Conservation (phyloP, 495 filamentous ascomycete species). For the Neurospora sp. region DNA sequence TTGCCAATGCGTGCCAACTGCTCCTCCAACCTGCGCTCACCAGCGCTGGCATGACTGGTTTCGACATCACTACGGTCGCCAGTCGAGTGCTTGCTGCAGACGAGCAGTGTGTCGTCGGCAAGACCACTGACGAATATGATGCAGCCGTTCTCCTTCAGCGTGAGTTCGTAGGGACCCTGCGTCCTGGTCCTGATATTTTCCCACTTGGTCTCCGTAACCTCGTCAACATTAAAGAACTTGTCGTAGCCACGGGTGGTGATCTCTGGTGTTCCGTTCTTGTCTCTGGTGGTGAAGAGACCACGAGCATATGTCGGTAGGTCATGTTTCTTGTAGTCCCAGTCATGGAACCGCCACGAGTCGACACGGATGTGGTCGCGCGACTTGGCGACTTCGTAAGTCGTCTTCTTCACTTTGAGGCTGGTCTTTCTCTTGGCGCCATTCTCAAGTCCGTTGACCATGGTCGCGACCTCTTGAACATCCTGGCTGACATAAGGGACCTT, state of each 20-base stretch:
- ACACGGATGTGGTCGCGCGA: conserved; percentile 51
- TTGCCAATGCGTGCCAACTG: conserved; percentile 68
- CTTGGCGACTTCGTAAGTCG: conserved; percentile 52
- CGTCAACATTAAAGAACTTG: conserved; percentile 94
- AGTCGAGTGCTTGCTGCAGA: conserved; percentile 97
- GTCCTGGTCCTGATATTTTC: conserved; percentile 66
- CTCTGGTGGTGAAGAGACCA: conserved; percentile 76
- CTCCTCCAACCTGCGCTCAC: conserved; percentile 74
- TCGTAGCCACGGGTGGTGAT: conserved; percentile 88
- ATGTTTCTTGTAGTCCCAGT: conserved; percentile 86
- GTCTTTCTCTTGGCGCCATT: conserved; percentile 41
- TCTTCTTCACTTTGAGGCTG: conserved; percentile 59
- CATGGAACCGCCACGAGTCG: conserved; percentile 85
- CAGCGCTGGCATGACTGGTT: conserved; percentile 72
- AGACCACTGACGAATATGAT: conserved; percentile 96
- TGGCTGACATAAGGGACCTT: conserved; percentile 50
- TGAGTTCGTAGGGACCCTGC: conserved; percentile 84
- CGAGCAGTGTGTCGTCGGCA: conserved; percentile 74
- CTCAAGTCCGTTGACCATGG: conserved; percentile 49
- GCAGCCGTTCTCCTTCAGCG: conserved; percentile 95
- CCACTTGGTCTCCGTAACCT: conserved; percentile 74
- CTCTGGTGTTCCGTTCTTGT: conserved; percentile 51
- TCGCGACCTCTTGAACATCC: conserved; percentile 49
- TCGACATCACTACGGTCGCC: conserved; percentile 57
- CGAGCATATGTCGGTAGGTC: conserved; percentile 84